Percentiles rank a stretch among this genome's conserved stretches.
These are phyloP conservation scores for Acacia confusa DNA, from an alignment of 306 rosid species.

Conservation along the genomic window DNA sequence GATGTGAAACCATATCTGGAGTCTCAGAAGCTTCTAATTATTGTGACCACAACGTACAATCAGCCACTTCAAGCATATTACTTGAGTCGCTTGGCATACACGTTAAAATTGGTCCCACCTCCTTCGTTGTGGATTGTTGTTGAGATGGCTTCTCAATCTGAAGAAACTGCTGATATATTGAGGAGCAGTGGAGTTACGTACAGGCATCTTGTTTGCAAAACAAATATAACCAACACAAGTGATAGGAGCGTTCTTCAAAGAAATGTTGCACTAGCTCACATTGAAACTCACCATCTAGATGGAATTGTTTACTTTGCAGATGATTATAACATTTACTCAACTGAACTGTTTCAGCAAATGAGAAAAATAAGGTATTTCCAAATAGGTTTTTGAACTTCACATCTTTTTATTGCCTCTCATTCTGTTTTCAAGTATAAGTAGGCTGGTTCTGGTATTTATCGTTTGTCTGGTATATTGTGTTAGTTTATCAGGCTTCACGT, in stretches of 20 bases:
- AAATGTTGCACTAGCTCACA: constrained; percentile 73
- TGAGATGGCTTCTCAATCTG: constrained; percentile 80
- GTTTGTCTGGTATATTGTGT: constrained; percentile 2
- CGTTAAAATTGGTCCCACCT: constrained; percentile 56
- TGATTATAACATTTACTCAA: constrained; percentile 59
- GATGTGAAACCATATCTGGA: constrained; percentile 43
- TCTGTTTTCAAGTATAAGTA: constrained; percentile 13
- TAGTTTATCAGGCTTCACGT: neutral
- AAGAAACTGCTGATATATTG: constrained; percentile 71
- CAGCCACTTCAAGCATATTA: constrained; percentile 66
- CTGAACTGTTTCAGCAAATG: constrained; percentile 71
- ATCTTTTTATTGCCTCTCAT: constrained; percentile 1
- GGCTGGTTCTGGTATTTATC: constrained; percentile 1
- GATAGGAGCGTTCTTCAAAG: constrained; percentile 64
- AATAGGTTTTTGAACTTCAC: constrained; percentile 14
- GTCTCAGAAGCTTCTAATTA: constrained; percentile 67
- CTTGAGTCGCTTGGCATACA: constrained; percentile 72
- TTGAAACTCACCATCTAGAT: constrained; percentile 84
- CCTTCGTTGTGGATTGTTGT: constrained; percentile 90
- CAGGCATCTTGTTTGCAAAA: constrained; percentile 75
- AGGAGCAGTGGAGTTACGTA: constrained; percentile 77
- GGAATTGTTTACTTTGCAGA: constrained; percentile 91
- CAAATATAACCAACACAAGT: constrained; percentile 54
- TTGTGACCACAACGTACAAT: constrained; percentile 70
- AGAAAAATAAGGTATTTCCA: constrained; percentile 76